Base-by-base conservation (phyloP, 2,329 filamentous ascomycete species). In the Pezicula radicicola region DNA sequence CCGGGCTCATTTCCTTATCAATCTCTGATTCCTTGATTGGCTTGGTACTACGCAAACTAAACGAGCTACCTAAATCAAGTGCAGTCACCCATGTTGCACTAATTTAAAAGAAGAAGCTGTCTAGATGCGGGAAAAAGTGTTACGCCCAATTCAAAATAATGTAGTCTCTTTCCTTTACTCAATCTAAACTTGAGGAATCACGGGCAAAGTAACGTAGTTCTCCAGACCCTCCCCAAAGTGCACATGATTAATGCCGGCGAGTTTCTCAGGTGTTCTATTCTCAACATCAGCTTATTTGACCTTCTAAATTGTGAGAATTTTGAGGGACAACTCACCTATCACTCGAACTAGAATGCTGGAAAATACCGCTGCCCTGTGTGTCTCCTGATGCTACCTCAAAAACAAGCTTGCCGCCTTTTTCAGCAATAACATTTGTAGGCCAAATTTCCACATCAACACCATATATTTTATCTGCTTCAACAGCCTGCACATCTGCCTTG, bases 381-480 rank as follows among this genome's bases (percentile, higher is more conserved):
- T 85, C 82, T 1, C 77, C 77, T 41, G 71, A 74, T 6, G 72
- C 66, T 3, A 85, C 70, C 63, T 85, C 81, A 40, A 85, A 74
- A 2, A 83, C 72, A 15, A 85, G 58, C 59, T 69, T 75, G 0
- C 73, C 77, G 0, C 81, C 81, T 54, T 73, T 72, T 55, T 74
- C 75, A 1, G 76, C 68, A 0, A 84, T 68, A 0, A 85, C 80
- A 54, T 83, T 83, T 0, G 83, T 85, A 0, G 83, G 82, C 84
- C 83, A 87, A 0, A 87, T 64, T 63, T 87, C 83, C 0, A 87
- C 70, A 55, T 87, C 83, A 0, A 85, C 79, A 0, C 63, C 66
- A 58, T 87, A 87, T 0, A 83, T 70, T 50, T 82, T 76, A 0
- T 77, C 78, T 0, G 73, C 68, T 27, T 76, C 72, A 8, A 87